Base-by-base conservation (phyloP, 345 rosid species). In the Laguncularia racemosa region DNA sequence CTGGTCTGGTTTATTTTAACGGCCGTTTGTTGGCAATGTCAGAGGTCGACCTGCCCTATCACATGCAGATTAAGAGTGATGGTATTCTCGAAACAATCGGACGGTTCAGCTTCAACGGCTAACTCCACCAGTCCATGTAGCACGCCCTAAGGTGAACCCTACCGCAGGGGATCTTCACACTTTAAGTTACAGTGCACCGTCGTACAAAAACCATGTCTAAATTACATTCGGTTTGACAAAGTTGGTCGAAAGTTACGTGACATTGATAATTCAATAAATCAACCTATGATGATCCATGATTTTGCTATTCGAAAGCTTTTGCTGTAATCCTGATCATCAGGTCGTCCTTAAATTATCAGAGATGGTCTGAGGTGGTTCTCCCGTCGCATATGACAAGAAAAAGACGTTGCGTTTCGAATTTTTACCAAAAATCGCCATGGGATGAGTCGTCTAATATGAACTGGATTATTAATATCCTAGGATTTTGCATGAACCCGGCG, bases 401-500 rank as follows among this genome's bases (percentile, higher is more conserved):
- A 89, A 86, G 65, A 57, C 48, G 6, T 74, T 88, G 9, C 74
- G 88, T 53, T 84, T 86, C 49, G 82, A 83, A 13, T 62, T 86
- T 47, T 50, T 86, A 63, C 53, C 70, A 0, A 83, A 66, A 65
- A 51, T 73, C 44, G 84, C 76, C n/a, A 44, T 1, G 13, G 13
- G 65, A 69, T 43, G 83, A 74, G 5, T 78, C 83, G 0, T 61
- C 55, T 13, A 73, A 23, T 23, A 23, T 86, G 16, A 62, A 12
- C 44, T 86, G 95, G 95, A 20, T 68, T 21, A 48, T 84, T 1
- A 76, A 73, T 0, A 75, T 81, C 2, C 70, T 84, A 53, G 91
- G 91, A 15, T 86, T 95, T 6, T 86, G 97, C 63, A 82, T 86
- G 91, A 72, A 63, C 72, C 95, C 89, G 10, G 84, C 95, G 12